Evolutionary conservation across 352 stramenopile genomes (phyloP), one percentile per base, ranked within the genome.

Genomic region (Globisporangium uncinulatum): DNA sequence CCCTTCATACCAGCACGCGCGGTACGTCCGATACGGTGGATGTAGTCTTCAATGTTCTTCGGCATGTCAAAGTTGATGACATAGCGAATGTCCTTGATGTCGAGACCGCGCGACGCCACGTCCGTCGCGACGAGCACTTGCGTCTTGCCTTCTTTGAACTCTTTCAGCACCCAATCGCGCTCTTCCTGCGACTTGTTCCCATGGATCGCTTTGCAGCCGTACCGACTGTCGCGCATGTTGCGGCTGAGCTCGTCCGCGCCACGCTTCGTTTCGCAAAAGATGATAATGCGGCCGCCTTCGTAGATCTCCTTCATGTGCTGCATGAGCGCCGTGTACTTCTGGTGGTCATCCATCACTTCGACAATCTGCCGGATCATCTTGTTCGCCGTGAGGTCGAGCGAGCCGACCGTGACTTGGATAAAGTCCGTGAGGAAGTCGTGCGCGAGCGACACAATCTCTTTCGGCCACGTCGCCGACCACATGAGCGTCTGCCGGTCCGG

Each of bases 1-100:
- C 95, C 95, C 68, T 96, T 99, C 54, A 96, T 96, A 15, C 95
- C 95, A 47, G 94, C 97, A 77, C 98, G 94, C n/a, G 96, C 98
- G 10, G 97, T 99, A 91, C 97, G 94, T 63, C 97, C 97, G 60
- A 99, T 98, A 59, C 97, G 87, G 68, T 99, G 96, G 53, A 99
- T 96, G 74, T 99, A 99, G 68, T 97, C 94, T 65, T 99, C 97
- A 51, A 99, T 97, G 70, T 98, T 98, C 63, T 97, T 97, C 44
- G 97, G 96, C 72, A 99, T 98, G 72, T 99, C 95, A 67, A 99
- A 99, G 79, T 99, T 99, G 51, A 99, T 96, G 15, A 99, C 97
- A 71, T 98, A 98, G 52, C 86, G 82, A 64, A 99, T 99, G 65
- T 99, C 96, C 81, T 99, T 98, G 57, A 99, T 98, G 74, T 99